Evolutionary conservation across 192 early-diverging fungal genomes (phyloP), one percentile per base, ranked within the genome.

Genomic region (Dissophora globulifera): DNA sequence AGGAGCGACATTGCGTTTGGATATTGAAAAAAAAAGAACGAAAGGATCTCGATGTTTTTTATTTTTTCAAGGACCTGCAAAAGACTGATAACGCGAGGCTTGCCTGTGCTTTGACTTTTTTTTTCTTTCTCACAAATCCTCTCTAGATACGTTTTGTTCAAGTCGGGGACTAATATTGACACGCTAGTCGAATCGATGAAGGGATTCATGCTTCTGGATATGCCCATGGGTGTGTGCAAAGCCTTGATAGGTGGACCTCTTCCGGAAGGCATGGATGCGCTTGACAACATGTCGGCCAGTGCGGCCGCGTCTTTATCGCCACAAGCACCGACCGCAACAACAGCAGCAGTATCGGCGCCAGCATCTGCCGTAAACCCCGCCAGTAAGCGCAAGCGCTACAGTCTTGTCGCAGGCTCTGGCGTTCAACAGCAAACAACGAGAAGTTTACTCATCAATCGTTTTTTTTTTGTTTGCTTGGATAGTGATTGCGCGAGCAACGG

Each of bases 61-160:
- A n/a, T n/a, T n/a, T n/a, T n/a, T n/a, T n/a, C n/a, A n/a, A n/a
- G n/a, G n/a, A n/a, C n/a, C n/a, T n/a, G n/a, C n/a, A n/a, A n/a
- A n/a, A n/a, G n/a, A n/a, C n/a, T n/a, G n/a, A n/a, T n/a, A n/a
- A n/a, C n/a, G n/a, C n/a, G n/a, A n/a, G n/a, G n/a, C n/a, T n/a
- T n/a, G n/a, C n/a, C n/a, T n/a, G n/a, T n/a, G n/a, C n/a, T n/a
- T n/a, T n/a, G n/a, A n/a, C n/a, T n/a, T n/a, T n/a, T 32, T 52
- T 10, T 53, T 27, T 9, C 35, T 38, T 6, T 13, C 13, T 38
- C 35, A 13, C 6, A 9, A 13, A 38, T 9, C 13, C 6, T 9
- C 35, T 56, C 19, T 81, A 91, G 89, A 17, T 96, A 90, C 57
- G 88, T 96, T 49, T 89, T 95, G 81, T 96, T 92, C 82, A 87